These are phyloP conservation scores for Aureobasidium sp. DNA, from an alignment of 2,329 filamentous ascomycete genomes.

Conservation along the genomic window DNA sequence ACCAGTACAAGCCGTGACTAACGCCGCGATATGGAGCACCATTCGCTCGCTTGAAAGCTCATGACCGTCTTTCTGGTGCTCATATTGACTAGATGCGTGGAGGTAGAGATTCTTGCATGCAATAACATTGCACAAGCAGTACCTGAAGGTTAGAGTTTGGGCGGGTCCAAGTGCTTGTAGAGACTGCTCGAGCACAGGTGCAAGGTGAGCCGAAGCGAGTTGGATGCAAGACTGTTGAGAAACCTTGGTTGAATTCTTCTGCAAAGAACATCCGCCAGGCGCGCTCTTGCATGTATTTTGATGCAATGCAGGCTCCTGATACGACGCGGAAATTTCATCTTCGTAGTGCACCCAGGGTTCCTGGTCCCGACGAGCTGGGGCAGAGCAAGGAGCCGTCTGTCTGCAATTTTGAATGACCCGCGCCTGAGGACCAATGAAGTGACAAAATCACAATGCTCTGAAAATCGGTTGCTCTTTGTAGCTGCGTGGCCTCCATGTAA, in stretches of 20 bases:
- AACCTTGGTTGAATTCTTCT: constrained; percentile 13
- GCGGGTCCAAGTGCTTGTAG: background rate
- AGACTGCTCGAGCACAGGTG: constrained; percentile 5
- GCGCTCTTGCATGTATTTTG: constrained; percentile 4
- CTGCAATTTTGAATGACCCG: background rate
- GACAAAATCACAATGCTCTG: background rate
- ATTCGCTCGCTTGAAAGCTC: background rate
- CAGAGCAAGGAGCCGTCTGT: constrained; percentile 6
- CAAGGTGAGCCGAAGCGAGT: constrained; percentile 5
- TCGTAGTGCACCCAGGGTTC: background rate
- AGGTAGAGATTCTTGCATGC: background rate
- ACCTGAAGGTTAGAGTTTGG: constrained; percentile 5
- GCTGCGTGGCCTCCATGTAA: constrained; percentile 2
- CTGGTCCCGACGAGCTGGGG: background rate
- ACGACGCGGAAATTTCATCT: constrained; percentile 5
- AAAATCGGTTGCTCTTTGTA: constrained; percentile 2
- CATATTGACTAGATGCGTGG: background rate
- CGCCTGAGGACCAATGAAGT: constrained; percentile 1
- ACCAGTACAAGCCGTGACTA: background rate
- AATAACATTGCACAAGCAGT: background rate
- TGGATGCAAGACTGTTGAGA: constrained; percentile 8
- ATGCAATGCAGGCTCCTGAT: constrained; percentile 7
- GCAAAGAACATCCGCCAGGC: background rate
- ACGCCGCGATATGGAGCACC: background rate
- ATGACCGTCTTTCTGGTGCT: background rate